Evolutionary conservation across 495 filamentous ascomycete genomes (phyloP).

Genomic region (Tuber umbilicatum): DNA sequence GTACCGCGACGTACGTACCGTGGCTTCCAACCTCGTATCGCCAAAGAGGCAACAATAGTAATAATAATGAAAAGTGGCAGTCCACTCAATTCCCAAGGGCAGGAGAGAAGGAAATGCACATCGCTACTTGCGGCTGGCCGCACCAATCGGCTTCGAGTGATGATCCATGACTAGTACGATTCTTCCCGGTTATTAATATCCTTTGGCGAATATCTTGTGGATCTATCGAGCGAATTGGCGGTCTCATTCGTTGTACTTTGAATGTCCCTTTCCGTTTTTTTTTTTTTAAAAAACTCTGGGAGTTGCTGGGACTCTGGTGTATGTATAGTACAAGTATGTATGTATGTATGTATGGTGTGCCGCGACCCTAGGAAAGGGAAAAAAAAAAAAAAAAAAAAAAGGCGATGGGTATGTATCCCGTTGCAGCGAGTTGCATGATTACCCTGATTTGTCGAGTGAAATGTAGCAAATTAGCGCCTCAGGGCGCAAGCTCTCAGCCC

Average conservation of each 20-base stretch:
- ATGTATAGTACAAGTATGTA: background rate
- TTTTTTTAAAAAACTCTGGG: background rate
- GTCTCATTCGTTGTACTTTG: background rate
- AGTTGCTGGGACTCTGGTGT: background rate
- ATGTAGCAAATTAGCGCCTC: background rate
- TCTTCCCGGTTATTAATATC: background rate
- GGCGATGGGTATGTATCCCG: background rate
- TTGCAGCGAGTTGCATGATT: background rate
- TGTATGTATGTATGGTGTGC: background rate
- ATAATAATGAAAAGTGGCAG: background rate
- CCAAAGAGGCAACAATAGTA: background rate
- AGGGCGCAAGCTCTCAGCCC: background rate
- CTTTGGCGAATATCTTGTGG: background rate
- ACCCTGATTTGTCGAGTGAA: slow-evolving; percentile 2
- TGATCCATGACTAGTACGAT: background rate
- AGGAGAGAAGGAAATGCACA: background rate
- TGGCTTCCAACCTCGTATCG: background rate
- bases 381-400: background rate
- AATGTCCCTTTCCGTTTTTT: background rate
- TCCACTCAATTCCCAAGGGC: background rate
- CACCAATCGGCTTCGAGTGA: slow-evolving; percentile 1
- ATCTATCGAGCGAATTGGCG: background rate
- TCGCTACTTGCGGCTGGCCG: background rate
- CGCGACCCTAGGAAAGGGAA: background rate
- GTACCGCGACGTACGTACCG: slow-evolving; percentile 1